Conservation (phyloP, 108 stramenopile species). For the Phaeodactylum tricornutum region DNA sequence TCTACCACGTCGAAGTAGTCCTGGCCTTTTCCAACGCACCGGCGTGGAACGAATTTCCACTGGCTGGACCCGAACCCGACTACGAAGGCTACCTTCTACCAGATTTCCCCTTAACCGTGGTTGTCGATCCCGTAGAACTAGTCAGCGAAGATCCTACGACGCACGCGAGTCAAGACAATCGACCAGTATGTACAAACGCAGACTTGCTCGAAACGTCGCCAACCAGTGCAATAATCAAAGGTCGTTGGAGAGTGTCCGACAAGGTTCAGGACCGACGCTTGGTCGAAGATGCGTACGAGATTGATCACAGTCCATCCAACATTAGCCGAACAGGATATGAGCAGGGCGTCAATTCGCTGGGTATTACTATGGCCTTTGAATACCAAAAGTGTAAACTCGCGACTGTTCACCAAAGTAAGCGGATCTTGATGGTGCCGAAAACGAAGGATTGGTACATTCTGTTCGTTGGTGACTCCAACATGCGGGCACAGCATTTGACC, state of each 20-base stretch:
- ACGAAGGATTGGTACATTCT: constrained; percentile 26
- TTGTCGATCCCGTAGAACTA: constrained; percentile 4
- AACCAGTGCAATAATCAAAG: constrained; percentile 16
- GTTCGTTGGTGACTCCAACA: constrained; percentile 64
- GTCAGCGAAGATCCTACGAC: not conserved
- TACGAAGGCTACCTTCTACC: constrained; percentile 68
- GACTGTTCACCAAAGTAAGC: not conserved
- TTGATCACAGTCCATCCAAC: too few species aligned
- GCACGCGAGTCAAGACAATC: not conserved
- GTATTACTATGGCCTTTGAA: constrained; percentile 32
- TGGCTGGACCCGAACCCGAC: constrained; percentile 29
- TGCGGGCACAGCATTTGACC: constrained; percentile 35
- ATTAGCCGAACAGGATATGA: not conserved
- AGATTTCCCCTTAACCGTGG: constrained; percentile 37
- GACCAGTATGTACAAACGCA: constrained; percentile 12
- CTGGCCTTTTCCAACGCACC: constrained; percentile 51
- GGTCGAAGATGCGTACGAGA: too few species aligned
- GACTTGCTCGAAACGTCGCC: constrained; percentile 19
- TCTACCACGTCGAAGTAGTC: constrained; percentile 57
- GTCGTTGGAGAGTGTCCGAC: constrained; percentile 16
- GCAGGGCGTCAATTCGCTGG: constrained; percentile 39
- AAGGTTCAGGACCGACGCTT: constrained; percentile 6
- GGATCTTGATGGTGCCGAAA: not conserved
- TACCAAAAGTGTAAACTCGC: not conserved
- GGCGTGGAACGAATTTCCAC: constrained; percentile 32